Base-by-base conservation (phyloP, 176 grass and related monocot species). In the Carex myosuroides region DNA sequence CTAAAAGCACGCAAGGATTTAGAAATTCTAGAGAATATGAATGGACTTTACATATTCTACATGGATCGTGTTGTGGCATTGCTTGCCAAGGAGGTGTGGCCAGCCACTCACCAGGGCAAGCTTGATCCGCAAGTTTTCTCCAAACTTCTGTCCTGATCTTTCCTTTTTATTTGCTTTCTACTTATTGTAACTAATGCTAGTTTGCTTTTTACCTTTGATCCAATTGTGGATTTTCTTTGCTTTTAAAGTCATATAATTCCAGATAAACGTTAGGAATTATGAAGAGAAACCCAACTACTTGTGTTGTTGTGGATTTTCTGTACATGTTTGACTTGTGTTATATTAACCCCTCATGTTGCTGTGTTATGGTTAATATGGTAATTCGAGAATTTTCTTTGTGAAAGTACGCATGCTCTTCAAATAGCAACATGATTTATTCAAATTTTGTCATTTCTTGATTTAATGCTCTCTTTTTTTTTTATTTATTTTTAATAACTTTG, bases 11-110 rank as follows among this genome's bases (percentile, higher is more conserved):
- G 86, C 52, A 93, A 86, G 81, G 89, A 93, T 87, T 86, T 94
- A 81, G 89, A 86, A 91, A 54, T 93, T 68, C 71, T 98, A 62
- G 95, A 95, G 52, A 89, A 88, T 69, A 91, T 88, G 90, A 98
- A 81, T 78, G 95, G 85, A 13, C 80, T 95, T 53, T 98, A 95
- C 85, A 80, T 81, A 16, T 77, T 95, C 5, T 95, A 98, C 77
- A 93, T 95, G 44, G 95, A 98, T 75, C 91, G 92, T 41, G 83
- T 93, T 3, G 66, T 89, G 0, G 86, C 92, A 44, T 87, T 92
- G 60, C 84, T 98, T 69, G 86, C 86, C 66, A 95, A 92, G 86
- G 91, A 91, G 80, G 87, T 91, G 84, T 89, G 85, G 63, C 89
- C 91, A 66, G 87, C 87, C 83, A 85, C 77, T 77, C 85, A 88